Conservation (phyloP, 805 yeast genomes). For the Ogataea nitratoaversa region DNA sequence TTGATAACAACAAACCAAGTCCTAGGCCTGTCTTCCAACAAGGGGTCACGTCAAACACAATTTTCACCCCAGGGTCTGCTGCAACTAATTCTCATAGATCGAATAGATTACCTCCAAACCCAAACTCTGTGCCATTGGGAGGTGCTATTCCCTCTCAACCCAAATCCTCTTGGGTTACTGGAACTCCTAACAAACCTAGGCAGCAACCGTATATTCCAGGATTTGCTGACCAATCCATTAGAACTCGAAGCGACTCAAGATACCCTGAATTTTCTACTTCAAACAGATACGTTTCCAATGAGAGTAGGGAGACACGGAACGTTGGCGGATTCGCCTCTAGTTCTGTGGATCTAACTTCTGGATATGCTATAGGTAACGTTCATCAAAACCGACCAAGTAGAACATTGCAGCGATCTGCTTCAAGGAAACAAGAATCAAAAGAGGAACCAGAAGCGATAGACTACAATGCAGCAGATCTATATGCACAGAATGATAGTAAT, state of each 20-base stretch:
- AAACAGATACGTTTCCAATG: too few relatives aligned
- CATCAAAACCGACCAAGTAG: constrained; percentile 6
- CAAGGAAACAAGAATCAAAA: too few relatives aligned
- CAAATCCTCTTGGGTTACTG: constrained; percentile 7
- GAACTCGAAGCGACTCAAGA: constrained; percentile 2
- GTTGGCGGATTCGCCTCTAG: too few relatives aligned
- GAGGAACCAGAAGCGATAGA: not conserved
- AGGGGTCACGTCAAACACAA: too few relatives aligned
- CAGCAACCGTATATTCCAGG: too few relatives aligned
- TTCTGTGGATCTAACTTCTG: not conserved
- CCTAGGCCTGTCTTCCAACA: not conserved
- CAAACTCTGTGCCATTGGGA: too few relatives aligned
- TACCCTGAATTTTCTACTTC: constrained; percentile 3
- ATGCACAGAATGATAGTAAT: constrained; percentile 12
- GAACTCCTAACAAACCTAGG: too few relatives aligned
- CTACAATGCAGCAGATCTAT: constrained; percentile 8
- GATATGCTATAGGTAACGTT: constrained; percentile 6
- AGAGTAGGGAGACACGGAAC: too few relatives aligned
- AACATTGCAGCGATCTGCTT: not conserved
- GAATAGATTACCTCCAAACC: too few relatives aligned
- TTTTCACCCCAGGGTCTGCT: too few relatives aligned
- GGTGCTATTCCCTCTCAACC: too few relatives aligned
- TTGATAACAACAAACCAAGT: not conserved
- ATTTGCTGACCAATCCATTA: not conserved
- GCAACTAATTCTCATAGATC: too few relatives aligned